Evolutionary conservation across 2,329 filamentous ascomycete genomes (phyloP).

Genomic region (Macrophomina tecta): DNA sequence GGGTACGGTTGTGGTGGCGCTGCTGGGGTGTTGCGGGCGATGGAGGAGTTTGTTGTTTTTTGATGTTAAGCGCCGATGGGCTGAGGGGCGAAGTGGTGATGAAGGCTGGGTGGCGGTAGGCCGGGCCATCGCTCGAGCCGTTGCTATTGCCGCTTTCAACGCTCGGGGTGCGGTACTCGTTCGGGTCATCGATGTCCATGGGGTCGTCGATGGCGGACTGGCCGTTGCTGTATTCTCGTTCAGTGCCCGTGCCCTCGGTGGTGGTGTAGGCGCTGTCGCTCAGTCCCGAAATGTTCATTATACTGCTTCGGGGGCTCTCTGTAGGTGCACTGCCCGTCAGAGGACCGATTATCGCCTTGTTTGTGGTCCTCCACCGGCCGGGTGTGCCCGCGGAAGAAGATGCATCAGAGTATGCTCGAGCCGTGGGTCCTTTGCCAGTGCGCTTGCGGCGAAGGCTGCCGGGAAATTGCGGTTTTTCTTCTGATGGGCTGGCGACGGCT

Average conservation of each 20-base stretch:
- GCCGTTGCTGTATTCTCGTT: constrained; percentile 12
- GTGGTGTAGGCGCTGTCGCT: constrained; percentile 25
- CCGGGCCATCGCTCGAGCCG: background rate
- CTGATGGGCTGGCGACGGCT: background rate
- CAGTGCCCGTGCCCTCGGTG: constrained; percentile 15
- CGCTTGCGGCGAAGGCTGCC: constrained; percentile 26
- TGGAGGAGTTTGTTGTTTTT: background rate
- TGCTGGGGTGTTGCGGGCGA: background rate
- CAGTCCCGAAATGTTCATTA: constrained; percentile 4
- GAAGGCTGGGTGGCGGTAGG: background rate
- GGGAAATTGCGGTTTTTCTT: constrained; percentile 1
- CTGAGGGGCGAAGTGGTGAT: constrained; percentile 11
- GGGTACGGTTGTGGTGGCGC: background rate
- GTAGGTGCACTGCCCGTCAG: constrained; percentile 8
- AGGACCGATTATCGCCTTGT: background rate
- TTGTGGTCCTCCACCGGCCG: constrained; percentile 1
- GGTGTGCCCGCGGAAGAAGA: constrained; percentile 3
- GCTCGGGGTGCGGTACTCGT: background rate
- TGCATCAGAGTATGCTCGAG: constrained; percentile 18
- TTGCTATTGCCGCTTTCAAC: background rate
- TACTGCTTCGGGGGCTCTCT: constrained; percentile 22
- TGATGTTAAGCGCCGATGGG: constrained; percentile 8
- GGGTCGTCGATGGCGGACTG: constrained; percentile 1
- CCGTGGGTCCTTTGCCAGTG: constrained; percentile 6
- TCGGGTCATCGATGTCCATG: constrained; percentile 16